Evolutionary conservation across 305 asterid genomes (phyloP).

Genomic region (Fraxinus platypoda): DNA sequence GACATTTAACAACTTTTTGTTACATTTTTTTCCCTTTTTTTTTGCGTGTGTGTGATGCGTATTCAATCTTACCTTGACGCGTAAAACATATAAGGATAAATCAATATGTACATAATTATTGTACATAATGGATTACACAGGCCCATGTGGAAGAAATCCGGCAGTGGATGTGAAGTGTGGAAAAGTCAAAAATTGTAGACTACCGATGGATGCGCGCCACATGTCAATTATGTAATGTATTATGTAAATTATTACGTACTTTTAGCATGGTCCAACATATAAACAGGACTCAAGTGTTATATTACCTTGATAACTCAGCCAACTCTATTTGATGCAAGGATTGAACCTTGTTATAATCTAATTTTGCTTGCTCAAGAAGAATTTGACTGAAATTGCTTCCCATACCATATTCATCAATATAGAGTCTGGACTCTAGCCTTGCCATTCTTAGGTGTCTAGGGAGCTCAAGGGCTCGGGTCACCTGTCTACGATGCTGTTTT

Average conservation of each 20-base stretch:
- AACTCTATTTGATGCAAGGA: constrained; percentile 11
- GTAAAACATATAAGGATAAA: no score
- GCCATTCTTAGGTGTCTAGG: constrained; percentile 20
- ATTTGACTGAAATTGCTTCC: neutral
- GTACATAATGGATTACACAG: no score
- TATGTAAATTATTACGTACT: no score
- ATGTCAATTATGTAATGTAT: no score
- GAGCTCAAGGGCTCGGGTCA: constrained; percentile 12
- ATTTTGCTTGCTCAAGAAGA: constrained; percentile 13
- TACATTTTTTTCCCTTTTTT: no score
- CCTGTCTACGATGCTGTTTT: neutral
- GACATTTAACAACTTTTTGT: no score
- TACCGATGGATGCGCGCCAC: no score
- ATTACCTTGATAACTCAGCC: constrained; percentile 18
- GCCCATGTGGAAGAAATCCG: no score
- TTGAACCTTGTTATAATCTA: constrained; percentile 16
- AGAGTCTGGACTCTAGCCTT: constrained; percentile 9
- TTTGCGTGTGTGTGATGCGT: no score
- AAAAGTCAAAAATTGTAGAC: no score
- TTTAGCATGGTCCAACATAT: neutral
- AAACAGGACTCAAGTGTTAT: neutral
- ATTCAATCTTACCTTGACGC: neutral
- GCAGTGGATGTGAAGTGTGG: no score
- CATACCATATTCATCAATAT: constrained; percentile 7
- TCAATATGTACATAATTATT: no score